Base-by-base conservation (phyloP, 2,329 filamentous ascomycete species). In the Aspergillus amoenus region DNA sequence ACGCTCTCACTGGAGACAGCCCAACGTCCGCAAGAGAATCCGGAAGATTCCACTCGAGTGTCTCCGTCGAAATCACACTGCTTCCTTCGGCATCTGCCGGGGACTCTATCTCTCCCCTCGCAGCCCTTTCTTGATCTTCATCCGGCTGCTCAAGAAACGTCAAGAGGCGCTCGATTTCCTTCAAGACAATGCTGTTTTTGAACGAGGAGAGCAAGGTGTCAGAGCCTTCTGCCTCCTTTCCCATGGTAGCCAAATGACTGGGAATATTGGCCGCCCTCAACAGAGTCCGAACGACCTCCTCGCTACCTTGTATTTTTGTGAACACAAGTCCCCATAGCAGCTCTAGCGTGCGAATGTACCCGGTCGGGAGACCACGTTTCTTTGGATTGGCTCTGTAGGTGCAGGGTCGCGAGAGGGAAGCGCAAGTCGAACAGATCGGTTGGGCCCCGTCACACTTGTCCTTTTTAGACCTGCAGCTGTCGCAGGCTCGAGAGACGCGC, bases 361-460 rank as follows among this genome's bases (percentile, higher is more conserved):
- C 89, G n/a, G 89, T 89, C 65, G 89, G 89, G 11, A 93, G 84
- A 4, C 90, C 89, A 61, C 89, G 81, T 71, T 91, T 91, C 73
- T 90, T 91, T 7, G 88, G 85, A 53, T 85, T 86, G 53, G 87
- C 82, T 60, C 88, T 85, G 70, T 92, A 93, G 15, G 87, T 86
- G 70, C 90, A 93, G 34, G 79, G 71, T 48, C 88, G 81, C 53
- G 82, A 84, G 59, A 88, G 83, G 4, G 82, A 78, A 6, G 80
- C 79, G 73, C 89, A 91, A 3, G 87, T 87, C 46, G 83, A 84
- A 70, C 88, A 91, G 13, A 79, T 77, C 5, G 88, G 88, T 62
- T 86, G 84, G 11, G 78, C 77, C 15, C 89, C 88, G 66, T 91
- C 88, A 72, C 88, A 91, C 68, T 88, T 90, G 71, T 90, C 88